phyloP scores from a whole-genome alignment of 257 asterid genomes.

The Echites panduratus region DNA sequence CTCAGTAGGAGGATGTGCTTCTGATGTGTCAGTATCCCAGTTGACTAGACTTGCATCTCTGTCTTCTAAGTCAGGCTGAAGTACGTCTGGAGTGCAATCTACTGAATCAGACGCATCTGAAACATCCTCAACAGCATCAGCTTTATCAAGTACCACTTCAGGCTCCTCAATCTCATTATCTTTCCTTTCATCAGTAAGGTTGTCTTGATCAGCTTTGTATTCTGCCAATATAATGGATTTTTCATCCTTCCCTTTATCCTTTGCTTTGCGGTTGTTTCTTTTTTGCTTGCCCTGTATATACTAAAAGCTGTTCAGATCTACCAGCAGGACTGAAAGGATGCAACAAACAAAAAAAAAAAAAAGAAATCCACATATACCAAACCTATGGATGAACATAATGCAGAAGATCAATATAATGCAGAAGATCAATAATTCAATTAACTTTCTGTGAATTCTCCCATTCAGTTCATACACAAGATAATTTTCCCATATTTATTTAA shows the following conservation, averaged over 20 bases:
- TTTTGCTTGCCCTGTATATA: slow-evolving; percentile 68
- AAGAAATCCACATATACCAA: not conserved
- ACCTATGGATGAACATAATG: not conserved
- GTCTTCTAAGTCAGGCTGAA: slow-evolving; percentile 55
- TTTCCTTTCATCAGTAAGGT: slow-evolving; percentile 31
- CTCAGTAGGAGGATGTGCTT: slow-evolving; percentile 51
- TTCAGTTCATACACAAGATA: not conserved
- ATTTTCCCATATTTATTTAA: not conserved
- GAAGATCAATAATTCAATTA: not conserved
- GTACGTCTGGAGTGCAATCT: slow-evolving; percentile 48
- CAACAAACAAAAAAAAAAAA: not conserved
- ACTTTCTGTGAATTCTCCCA: not conserved
- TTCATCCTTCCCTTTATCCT: slow-evolving; percentile 70
- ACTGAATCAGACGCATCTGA: slow-evolving; percentile 81
- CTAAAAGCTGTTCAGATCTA: slow-evolving; percentile 12
- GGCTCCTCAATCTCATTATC: slow-evolving; percentile 30
- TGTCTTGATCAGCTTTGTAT: slow-evolving; percentile 45
- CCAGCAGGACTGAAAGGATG: not conserved
- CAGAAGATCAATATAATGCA: not conserved
- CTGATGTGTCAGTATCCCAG: slow-evolving; percentile 55
- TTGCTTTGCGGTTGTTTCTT: slow-evolving; percentile 56
- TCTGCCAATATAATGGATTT: slow-evolving; percentile 26
- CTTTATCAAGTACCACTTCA: slow-evolving; percentile 35
- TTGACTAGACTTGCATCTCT: slow-evolving; percentile 48
- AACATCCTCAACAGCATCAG: slow-evolving; percentile 54